Conservation (phyloP, 2,329 filamentous ascomycete species). For the Penicillium sp. region DNA sequence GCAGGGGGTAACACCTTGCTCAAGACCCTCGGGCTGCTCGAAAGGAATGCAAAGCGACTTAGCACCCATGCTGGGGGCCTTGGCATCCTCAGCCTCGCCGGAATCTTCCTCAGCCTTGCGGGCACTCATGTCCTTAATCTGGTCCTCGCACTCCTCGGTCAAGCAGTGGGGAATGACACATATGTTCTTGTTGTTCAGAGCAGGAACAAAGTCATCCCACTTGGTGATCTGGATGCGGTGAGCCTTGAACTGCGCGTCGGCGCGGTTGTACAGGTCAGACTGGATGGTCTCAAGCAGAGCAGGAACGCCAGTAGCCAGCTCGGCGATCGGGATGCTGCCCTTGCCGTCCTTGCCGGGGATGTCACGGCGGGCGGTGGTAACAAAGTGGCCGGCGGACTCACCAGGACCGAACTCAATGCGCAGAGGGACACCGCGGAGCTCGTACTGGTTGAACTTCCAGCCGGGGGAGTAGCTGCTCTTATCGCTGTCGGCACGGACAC, state of each 20-base stretch:
- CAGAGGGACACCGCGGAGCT: constrained; percentile 91
- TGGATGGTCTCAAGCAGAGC: constrained; percentile 88
- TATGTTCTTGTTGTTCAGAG: constrained; percentile 88
- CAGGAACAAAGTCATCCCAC: constrained; percentile 89
- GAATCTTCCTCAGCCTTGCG: constrained; percentile 60
- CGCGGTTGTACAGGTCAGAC: constrained; percentile 73
- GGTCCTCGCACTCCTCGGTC: constrained; percentile 80
- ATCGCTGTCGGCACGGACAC: constrained; percentile 78
- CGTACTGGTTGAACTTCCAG: constrained; percentile 99
- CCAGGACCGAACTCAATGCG: constrained; percentile 95
- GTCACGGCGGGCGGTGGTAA: constrained; percentile 85
- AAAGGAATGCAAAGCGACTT: constrained; percentile 78
- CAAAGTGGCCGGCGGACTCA: constrained; percentile 80
- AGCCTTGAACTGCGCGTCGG: constrained; percentile 72
- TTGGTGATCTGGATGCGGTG: constrained; percentile 79
- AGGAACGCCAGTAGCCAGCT: constrained; percentile 72
- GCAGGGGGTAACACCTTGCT: constrained; percentile 82
- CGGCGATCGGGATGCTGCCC: constrained; percentile 71
- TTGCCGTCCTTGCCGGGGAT: constrained; percentile 67
- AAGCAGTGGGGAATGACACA: constrained; percentile 89
- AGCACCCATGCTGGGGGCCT: constrained; percentile 72
- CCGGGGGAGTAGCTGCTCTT: constrained; percentile 85
- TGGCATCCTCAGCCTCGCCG: constrained; percentile 72
- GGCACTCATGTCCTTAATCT: constrained; percentile 89
- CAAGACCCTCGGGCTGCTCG: constrained; percentile 78